Evolutionary conservation across 345 rosid genomes (phyloP), one percentile per base, ranked within the genome.

Genomic region (Garcia nutans): DNA sequence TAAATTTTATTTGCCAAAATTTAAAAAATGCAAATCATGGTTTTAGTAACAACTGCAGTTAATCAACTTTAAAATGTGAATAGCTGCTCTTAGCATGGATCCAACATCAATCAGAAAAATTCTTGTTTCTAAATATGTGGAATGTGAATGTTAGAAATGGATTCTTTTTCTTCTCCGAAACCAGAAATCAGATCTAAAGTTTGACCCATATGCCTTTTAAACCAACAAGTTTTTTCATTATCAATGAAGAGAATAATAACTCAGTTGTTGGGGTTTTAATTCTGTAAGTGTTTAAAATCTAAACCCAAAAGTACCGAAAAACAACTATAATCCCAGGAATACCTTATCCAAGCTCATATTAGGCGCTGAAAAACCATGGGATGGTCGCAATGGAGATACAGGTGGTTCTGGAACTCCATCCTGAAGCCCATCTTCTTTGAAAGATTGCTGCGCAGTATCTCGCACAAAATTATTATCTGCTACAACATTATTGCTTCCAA

Each of bases 271-370:
- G 37, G 37, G 37, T 33, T 33, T 33, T 33, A 37, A 5, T 37
- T 24, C 41, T 49, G 28, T n/a, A 68, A 47, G 24, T 28, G 11
- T 15, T 42, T 52, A 12, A 52, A 52, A 52, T 52, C 2, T 52
- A 52, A 12, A 52, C 19, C 15, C 16, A 52, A 52, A 52, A 52
- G 56, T 52, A 52, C 4, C 50, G 12, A 47, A 47, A 52, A 52
- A 52, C 56, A 52, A 52, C 56, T 52, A 52, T 17, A 19, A 52
- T 15, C 56, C 19, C 56, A 12, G 19, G 20, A 17, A 68, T 79
- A 85, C 90, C 89, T 82, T 77, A 62, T 74, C 57, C 17, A 63
- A 47, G 68, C 69, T 49, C 41, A 69, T 67, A 59, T 41, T 69
- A 41, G 64, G 47, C 24, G 72, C 61, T 17, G 77, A 68, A 76